A percentile compares a stretch with the other conserved stretches of the same genome.
phyloP scores from a whole-genome alignment of 1,139 yeast genomes.

The Hyphopichia fennica region DNA sequence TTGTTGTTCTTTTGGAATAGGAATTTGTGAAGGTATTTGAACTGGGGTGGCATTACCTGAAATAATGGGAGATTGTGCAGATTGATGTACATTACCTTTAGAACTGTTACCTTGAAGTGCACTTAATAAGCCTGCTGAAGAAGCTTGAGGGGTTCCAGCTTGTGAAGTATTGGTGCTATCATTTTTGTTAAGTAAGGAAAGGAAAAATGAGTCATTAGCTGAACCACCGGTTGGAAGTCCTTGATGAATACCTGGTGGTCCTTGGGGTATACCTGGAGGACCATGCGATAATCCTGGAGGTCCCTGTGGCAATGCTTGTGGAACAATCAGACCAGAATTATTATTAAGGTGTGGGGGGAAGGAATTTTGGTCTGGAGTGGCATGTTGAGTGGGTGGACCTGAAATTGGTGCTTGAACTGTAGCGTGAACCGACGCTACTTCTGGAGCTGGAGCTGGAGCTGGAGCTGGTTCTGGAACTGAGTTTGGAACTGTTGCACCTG shows the following conservation, averaged over 20 bases:
- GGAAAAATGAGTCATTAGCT: constrained; percentile 52
- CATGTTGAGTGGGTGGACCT: constrained; percentile 7
- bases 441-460: not conserved
- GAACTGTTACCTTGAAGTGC: not conserved
- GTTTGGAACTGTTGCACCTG: constrained; percentile 1
- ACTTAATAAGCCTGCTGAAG: not conserved
- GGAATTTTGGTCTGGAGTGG: not conserved
- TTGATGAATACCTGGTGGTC: constrained; percentile 5
- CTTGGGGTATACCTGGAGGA: constrained; percentile 4
- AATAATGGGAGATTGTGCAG: constrained; percentile 4
- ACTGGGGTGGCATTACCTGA: not conserved
- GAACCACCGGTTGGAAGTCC: constrained; percentile 4
- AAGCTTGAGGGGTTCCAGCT: not conserved
- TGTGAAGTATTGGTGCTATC: constrained; percentile 8
- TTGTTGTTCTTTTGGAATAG: not conserved
- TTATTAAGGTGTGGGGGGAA: not conserved
- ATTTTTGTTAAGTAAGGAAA: constrained; percentile 49
- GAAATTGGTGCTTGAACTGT: constrained; percentile 1
- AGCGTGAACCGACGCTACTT: not conserved
- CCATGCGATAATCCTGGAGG: not conserved
- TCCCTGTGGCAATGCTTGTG: not conserved
- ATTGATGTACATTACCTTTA: not conserved
- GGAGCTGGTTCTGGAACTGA: not conserved
- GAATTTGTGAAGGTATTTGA: not conserved
- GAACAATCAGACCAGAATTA: not conserved